These are phyloP conservation scores for Aspergillus kassunensis DNA, from an alignment of 495 filamentous ascomycete genomes.

Conservation along the genomic window DNA sequence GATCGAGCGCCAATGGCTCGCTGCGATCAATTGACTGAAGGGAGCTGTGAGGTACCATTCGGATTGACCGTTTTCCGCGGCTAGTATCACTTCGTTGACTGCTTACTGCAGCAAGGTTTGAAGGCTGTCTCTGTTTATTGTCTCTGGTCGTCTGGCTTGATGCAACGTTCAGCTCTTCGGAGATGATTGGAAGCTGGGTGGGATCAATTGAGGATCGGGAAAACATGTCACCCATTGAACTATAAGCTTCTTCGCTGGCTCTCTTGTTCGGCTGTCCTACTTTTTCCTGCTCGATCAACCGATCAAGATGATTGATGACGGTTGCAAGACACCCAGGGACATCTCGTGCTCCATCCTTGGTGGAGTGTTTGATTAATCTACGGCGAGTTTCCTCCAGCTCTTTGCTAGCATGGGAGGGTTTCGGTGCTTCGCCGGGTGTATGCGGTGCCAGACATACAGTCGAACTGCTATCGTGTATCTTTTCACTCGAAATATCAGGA, in stretches of 20 bases:
- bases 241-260: constrained; percentile 28
- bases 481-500: constrained; percentile 22
- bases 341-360: constrained; percentile 31
- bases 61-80: constrained; percentile 37
- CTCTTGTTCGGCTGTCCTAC: constrained; percentile 12
- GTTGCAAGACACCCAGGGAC: constrained; percentile 49
- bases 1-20: constrained; percentile 53
- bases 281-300: constrained; percentile 51
- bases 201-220: constrained; percentile 31
- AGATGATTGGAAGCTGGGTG: constrained; percentile 48
- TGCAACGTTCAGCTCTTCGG: constrained; percentile 27
- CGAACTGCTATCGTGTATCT: constrained; percentile 1
- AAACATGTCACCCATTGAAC: constrained; percentile 56
- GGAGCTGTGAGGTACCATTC: constrained; percentile 45
- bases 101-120: background rate
- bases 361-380: constrained; percentile 47
- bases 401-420: constrained; percentile 41
- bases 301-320: constrained; percentile 59
- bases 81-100: constrained; percentile 10
- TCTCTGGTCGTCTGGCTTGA: background rate
- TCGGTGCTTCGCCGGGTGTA: constrained; percentile 16
- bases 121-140: background rate
- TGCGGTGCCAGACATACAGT: background rate
- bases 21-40: constrained; percentile 35
- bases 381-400: constrained; percentile 56